Evolutionary conservation across 805 yeast genomes (phyloP), one percentile per base, ranked within the genome.

Genomic region (Nakazawaea molendinolei): DNA sequence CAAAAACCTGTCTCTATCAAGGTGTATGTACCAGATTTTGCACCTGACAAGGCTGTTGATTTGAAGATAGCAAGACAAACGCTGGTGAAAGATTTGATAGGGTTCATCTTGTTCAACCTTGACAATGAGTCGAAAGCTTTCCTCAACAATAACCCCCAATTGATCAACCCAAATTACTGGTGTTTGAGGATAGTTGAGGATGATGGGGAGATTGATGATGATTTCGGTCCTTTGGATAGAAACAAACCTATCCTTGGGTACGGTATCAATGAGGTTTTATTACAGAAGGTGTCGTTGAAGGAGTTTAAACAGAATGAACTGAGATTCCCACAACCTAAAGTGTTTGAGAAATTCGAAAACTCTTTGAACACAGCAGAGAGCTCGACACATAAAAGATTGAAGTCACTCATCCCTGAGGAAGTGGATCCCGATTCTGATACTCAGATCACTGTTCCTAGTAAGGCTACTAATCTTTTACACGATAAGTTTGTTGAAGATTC

Each of bases 181-280:
- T 68, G 79, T 36, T 51, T 90, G 23, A 83, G 83, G 39, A 65
- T 90, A 16, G 87, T 83, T 1, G 98, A 92, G 53, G 97, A 90
- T 34, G 97, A 89, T 52, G 90, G 90, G 6, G 96, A 94, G 34
- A 79, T 84, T 25, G 87, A 86, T 36, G 98, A 94, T 46, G 85
- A 86, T 35, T 89, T 92, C 62, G 97, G 97, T 2, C 75, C 89
- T 1, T 61, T 92, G 38, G 90, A 82, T 30, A 63, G 97, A 44
- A 67, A 73, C 0, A 65, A 89, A 36, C 48, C 63, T 4, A 63
- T 92, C 19, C 63, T 76, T 3, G 75, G 90, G 0, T 85, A 86
- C 53, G 84, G 86, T 17, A 80, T 78, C 37, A 85, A 79, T 45
- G 96, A 86, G 45, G 72, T 92, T 38, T 95, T 94, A 0, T 52